These are phyloP conservation scores for Candida sp. DNA, from an alignment of 1,139 yeast species.

Conservation along the genomic window DNA sequence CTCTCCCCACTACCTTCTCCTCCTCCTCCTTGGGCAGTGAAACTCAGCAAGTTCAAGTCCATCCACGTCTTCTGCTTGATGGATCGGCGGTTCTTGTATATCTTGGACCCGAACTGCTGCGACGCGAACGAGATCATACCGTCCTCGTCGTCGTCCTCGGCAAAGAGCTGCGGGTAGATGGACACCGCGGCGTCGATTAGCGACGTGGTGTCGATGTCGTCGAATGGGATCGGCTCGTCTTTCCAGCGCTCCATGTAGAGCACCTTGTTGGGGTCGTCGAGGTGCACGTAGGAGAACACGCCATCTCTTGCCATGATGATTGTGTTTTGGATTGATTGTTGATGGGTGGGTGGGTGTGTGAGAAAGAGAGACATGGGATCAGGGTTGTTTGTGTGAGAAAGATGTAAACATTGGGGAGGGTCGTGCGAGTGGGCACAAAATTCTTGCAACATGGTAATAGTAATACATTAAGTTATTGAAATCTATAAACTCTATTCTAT, in stretches of 20 bases:
- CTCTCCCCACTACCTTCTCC: constrained; percentile 24
- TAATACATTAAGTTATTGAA: constrained; percentile 1
- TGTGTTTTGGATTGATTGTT: too few relatives aligned
- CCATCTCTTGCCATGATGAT: constrained; percentile 26
- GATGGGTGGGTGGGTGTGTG: too few relatives aligned
- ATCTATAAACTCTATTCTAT: background rate
- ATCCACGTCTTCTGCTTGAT: constrained; percentile 40
- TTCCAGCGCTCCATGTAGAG: constrained; percentile 47
- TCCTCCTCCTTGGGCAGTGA: constrained; percentile 13
- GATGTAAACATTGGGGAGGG: too few relatives aligned
- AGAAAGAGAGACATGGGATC: too few relatives aligned
- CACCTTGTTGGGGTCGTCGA: constrained; percentile 44
- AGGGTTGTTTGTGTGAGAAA: too few relatives aligned
- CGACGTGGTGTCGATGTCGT: constrained; percentile 44
- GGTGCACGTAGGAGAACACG: constrained; percentile 38
- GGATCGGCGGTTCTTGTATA: constrained; percentile 36
- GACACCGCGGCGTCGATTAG: constrained; percentile 40
- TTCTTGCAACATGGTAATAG: constrained; percentile 1
- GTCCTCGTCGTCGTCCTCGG: constrained; percentile 49
- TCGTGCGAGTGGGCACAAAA: background rate
- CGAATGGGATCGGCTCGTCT: constrained; percentile 45
- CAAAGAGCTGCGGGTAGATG: constrained; percentile 38
- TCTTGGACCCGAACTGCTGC: constrained; percentile 43
- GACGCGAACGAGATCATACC: constrained; percentile 37
- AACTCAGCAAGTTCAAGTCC: constrained; percentile 38